These are phyloP conservation scores for Solanum lycopersicoides DNA, from an alignment of 257 asterid species.

Conservation along the genomic window DNA sequence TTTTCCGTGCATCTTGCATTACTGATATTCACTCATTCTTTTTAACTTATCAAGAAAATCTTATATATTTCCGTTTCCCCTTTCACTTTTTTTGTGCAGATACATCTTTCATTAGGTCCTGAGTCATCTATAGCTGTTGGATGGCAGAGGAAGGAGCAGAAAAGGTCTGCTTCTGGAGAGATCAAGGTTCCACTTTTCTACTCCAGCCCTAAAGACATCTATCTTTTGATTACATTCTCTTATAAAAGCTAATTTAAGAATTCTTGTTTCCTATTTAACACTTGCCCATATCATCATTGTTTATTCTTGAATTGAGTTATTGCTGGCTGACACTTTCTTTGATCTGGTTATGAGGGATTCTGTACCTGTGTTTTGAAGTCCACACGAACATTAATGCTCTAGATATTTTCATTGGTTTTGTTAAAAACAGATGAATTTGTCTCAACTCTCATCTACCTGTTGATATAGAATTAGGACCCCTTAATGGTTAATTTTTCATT, in stretches of 20 bases:
- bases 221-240: not conserved
- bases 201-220: not conserved
- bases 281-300: not conserved
- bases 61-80: not conserved
- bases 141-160: slow-evolving; percentile 80
- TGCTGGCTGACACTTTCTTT: not conserved
- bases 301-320: not conserved
- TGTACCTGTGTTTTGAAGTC: not conserved
- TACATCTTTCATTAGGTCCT: slow-evolving; percentile 73
- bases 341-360: not conserved
- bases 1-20: not conserved
- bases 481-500: not conserved
- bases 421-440: not conserved
- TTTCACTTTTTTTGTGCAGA: slow-evolving; percentile 41
- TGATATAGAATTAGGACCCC: not conserved
- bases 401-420: not conserved
- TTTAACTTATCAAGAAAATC: not conserved
- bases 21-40: not conserved
- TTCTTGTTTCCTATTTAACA: not conserved
- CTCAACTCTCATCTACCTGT: not conserved
- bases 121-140: slow-evolving; percentile 84
- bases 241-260: not conserved
- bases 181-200: slow-evolving; percentile 51
- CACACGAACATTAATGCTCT: not conserved
- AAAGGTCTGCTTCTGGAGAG: slow-evolving; percentile 76